These are phyloP conservation scores for Mortierella sp. DNA, from an alignment of 371 early-diverging fungal genomes.

Conservation along the genomic window DNA sequence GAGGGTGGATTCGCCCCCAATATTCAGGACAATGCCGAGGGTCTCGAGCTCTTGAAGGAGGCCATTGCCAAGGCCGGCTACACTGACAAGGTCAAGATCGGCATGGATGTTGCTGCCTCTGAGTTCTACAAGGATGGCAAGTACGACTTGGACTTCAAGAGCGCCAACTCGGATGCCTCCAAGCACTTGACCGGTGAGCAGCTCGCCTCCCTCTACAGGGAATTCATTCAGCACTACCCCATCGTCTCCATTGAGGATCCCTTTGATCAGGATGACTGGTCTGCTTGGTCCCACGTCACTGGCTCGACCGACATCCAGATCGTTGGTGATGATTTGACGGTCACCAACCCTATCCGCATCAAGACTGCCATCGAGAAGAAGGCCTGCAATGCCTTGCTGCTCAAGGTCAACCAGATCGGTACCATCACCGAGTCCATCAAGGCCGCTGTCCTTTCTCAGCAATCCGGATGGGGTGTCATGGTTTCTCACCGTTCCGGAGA, in stretches of 20 bases:
- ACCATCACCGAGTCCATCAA: conserved; percentile 96
- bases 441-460: conserved; percentile 74
- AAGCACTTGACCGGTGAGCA: conserved; percentile 80
- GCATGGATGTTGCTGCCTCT: conserved; percentile 99
- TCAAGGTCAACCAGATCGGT: conserved; percentile 99
- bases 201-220: conserved; percentile 88
- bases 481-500: conserved; percentile 99
- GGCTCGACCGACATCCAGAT: conserved; percentile 83
- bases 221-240: conserved; percentile 91
- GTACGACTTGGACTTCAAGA: conserved; percentile 98
- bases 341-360: conserved; percentile 98
- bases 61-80: conserved; percentile 96
- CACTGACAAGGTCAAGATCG: conserved; percentile 96
- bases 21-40: conserved; percentile 96
- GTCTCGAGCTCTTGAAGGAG: conserved; percentile 90
- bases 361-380: conserved; percentile 90
- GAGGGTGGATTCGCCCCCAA: conserved; percentile 99
- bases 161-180: conserved; percentile 84
- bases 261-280: conserved; percentile 99
- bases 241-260: conserved; percentile 99
- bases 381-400: conserved; percentile 94
- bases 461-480: conserved; percentile 98
- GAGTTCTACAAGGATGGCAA: conserved; percentile 96
- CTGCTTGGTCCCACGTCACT: conserved; percentile 88
- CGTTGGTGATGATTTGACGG: conserved; percentile 99